Evolutionary conservation across 257 asterid species (phyloP).

Genomic region (Striga asiatica): DNA sequence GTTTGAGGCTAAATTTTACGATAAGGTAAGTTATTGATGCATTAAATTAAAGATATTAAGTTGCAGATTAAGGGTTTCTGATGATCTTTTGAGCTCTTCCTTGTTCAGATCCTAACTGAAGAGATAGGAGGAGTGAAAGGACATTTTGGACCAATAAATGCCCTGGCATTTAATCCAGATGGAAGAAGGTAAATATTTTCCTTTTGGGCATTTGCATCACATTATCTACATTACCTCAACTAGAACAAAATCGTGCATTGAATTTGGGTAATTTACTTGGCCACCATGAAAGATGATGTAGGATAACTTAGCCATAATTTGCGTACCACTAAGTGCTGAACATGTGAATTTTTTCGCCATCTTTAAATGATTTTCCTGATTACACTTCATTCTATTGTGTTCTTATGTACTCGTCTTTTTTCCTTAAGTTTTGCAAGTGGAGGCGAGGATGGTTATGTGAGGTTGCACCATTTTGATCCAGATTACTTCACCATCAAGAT

Average conservation of each 20-base stretch:
- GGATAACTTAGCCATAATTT: not conserved
- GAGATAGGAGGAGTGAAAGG: slow-evolving; percentile 95
- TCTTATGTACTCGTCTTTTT: too few relatives aligned
- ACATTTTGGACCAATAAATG: slow-evolving; percentile 93
- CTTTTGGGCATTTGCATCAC: not conserved
- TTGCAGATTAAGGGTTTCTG: not conserved
- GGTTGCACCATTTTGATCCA: slow-evolving; percentile 77
- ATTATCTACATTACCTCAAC: not conserved
- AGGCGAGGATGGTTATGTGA: slow-evolving; percentile 91
- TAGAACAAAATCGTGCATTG: not conserved
- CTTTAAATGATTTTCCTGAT: not conserved
- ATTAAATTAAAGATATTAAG: not conserved
- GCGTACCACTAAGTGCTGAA: not conserved
- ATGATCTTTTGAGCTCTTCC: slow-evolving; percentile 9
- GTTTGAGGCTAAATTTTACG: slow-evolving; percentile 82
- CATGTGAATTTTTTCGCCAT: not conserved
- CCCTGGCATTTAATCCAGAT: slow-evolving; percentile 90
- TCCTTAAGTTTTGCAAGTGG: slow-evolving; percentile 69
- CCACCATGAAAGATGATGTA: not conserved
- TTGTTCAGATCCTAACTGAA: slow-evolving; percentile 60
- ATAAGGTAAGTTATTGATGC: slow-evolving; percentile 56
- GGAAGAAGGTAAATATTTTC: slow-evolving; percentile 57
- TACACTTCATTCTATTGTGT: not conserved
- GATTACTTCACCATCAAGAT: slow-evolving; percentile 80
- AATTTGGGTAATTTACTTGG: not conserved